Conservation (phyloP, 164 flowering plant genomes). For the Sextonia rubra region DNA sequence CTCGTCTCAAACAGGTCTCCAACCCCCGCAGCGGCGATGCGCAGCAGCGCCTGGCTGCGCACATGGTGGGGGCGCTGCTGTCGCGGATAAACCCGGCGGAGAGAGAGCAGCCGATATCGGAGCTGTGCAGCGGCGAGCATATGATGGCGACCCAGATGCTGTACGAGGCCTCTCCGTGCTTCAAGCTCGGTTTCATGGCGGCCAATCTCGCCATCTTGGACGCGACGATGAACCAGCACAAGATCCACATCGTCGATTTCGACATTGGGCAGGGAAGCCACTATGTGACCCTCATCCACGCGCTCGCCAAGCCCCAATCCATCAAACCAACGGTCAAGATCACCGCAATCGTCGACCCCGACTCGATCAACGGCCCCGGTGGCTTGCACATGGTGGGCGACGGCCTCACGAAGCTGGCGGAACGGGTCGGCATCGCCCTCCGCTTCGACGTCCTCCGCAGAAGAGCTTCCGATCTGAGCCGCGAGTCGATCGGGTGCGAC, state of each 20-base stretch:
- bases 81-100: constrained; percentile 40
- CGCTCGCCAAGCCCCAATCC: constrained; percentile 29
- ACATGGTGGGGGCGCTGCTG: constrained; percentile 46
- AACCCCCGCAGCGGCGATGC: constrained; percentile 38
- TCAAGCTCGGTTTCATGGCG: constrained; percentile 71
- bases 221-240: constrained; percentile 24
- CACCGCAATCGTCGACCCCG: constrained; percentile 40
- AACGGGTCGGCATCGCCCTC: constrained; percentile 35
- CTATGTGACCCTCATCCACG: constrained; percentile 53
- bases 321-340: constrained; percentile 37
- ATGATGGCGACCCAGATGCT: constrained; percentile 39
- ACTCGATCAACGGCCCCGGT: background rate
- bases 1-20: constrained; percentile 36
- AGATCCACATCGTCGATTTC: constrained; percentile 46
- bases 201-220: constrained; percentile 74
- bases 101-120: constrained; percentile 22
- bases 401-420: constrained; percentile 39
- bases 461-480: constrained; percentile 38
- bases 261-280: constrained; percentile 64
- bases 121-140: constrained; percentile 43
- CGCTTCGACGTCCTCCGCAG: constrained; percentile 23
- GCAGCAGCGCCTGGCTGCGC: constrained; percentile 51
- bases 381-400: constrained; percentile 30
- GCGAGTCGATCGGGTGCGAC: constrained; percentile 47
- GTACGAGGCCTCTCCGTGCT: constrained; percentile 64